These are phyloP conservation scores for Luffa aegyptiaca DNA, from an alignment of 306 rosid species.

Conservation along the genomic window DNA sequence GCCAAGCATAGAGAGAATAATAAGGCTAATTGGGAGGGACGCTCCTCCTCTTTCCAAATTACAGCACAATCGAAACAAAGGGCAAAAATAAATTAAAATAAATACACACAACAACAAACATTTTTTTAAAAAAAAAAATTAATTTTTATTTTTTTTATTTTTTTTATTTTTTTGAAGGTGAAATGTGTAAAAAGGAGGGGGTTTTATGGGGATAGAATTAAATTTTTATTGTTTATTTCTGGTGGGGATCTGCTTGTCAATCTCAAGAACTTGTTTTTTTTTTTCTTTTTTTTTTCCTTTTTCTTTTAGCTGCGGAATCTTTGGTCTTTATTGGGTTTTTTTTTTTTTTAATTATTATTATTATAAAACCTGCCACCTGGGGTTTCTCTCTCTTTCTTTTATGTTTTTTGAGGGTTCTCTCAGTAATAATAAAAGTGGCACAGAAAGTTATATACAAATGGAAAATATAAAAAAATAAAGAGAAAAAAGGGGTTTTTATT, in stretches of 20 bases:
- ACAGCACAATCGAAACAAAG: constrained; percentile 29
- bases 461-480: neutral
- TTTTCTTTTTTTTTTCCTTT: constrained; percentile 1
- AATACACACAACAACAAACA: constrained; percentile 13
- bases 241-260: constrained; percentile 56
- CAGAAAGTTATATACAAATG: constrained; percentile 39
- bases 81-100: constrained; percentile 28
- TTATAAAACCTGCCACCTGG: constrained; percentile 27
- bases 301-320: constrained; percentile 42
- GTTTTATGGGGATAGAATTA: constrained; percentile 21
- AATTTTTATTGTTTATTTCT: constrained; percentile 40
- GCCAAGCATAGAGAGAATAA: constrained; percentile 48
- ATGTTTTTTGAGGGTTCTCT: neutral
- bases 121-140: neutral
- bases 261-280: constrained; percentile 26
- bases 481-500: neutral
- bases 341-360: neutral
- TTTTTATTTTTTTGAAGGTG: constrained; percentile 9
- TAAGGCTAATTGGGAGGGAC: constrained; percentile 3
- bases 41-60: constrained; percentile 11
- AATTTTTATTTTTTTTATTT: neutral
- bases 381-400: constrained; percentile 14
- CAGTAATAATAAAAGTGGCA: constrained; percentile 50
- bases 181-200: constrained; percentile 19
- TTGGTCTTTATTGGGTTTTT: constrained; percentile 5